Evolutionary conservation across 2,329 filamentous ascomycete species (phyloP), one percentile per base, ranked within the genome.

Genomic region (Scedosporium apiospermum): DNA sequence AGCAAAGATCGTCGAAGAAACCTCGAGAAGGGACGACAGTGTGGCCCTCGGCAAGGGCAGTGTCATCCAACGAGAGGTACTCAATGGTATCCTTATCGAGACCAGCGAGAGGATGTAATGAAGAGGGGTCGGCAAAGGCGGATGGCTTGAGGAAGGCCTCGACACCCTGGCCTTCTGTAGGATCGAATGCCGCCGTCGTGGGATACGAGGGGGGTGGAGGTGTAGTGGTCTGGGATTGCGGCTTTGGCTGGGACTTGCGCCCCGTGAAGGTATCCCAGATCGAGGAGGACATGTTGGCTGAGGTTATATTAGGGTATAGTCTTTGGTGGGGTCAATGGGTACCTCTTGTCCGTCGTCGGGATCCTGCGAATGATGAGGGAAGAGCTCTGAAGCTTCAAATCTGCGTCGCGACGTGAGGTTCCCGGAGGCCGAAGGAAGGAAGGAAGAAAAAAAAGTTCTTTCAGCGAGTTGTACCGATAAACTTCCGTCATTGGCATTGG

Each of bases 1-100:
- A 99, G 78, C 95, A 98, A 64, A 99, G 85, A 75, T 99, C 95
- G 73, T 99, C 95, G 65, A 93, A 96, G 87, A 96, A 99, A 73
- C 95, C 95, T 74, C 95, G 88, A 63, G 93, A 97, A 53, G 96
- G 95, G 62, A 99, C 84, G 62, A 93, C 89, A 53, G 93, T 96
- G 73, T 90, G 89, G 64, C 87, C 84, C 71, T 96, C 88, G 65
- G 91, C 92, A 64, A 97, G 86, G 30, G 88, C 85, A 59, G 91
- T 90, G 74, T 99, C 96, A 77, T 99, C 95, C 71, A 99, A 88
- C 27, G 89, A 88, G 67, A 99, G 84, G 77, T 99, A 99, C 75
- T 99, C 95, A 70, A 99, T 87, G 0, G 90, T 90, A 70, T 96
- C 91, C 78, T 91, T 88, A 79, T 97, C 92, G 65, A 99, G 80